phyloP scores from a whole-genome alignment of 1,284 basidiomycete species.

The Phenoliferia sp. region DNA sequence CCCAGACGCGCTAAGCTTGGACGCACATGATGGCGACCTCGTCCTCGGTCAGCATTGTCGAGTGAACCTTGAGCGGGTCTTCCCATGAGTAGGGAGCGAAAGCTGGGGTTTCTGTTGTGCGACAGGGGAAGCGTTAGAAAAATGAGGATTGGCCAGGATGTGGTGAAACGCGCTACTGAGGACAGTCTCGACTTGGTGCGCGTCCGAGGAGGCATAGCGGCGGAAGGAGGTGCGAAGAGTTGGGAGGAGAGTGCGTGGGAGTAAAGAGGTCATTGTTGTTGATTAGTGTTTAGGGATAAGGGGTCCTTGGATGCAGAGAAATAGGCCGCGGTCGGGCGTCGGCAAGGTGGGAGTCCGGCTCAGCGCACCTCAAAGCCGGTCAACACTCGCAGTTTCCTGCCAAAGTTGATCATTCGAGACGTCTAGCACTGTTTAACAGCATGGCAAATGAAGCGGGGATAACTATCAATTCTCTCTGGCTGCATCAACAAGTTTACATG shows the following conservation, averaged over 20 bases:
- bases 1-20: neutral
- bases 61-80: slow-evolving; percentile 35
- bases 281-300: neutral
- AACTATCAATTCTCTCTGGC: too few relatives aligned
- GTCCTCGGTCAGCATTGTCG: slow-evolving; percentile 72
- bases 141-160: neutral
- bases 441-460: too few relatives aligned
- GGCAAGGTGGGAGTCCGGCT: too few relatives aligned
- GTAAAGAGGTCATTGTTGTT: neutral
- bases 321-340: too few relatives aligned
- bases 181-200: neutral
- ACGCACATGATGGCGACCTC: slow-evolving; percentile 79
- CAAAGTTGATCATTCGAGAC: too few relatives aligned
- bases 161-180: too few relatives aligned
- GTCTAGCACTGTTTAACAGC: too few relatives aligned
- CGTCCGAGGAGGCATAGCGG: neutral
- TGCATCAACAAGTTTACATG: too few relatives aligned
- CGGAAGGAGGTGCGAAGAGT: too few relatives aligned
- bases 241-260: neutral
- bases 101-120: slow-evolving; percentile 5
- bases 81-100: slow-evolving; percentile 33
- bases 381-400: too few relatives aligned
- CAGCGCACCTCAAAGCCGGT: too few relatives aligned
- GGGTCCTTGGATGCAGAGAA: neutral
- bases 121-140: neutral